Evolutionary conservation across 306 rosid species (phyloP), one percentile per base, ranked within the genome.

Genomic region (Begonia fuchsioides): DNA sequence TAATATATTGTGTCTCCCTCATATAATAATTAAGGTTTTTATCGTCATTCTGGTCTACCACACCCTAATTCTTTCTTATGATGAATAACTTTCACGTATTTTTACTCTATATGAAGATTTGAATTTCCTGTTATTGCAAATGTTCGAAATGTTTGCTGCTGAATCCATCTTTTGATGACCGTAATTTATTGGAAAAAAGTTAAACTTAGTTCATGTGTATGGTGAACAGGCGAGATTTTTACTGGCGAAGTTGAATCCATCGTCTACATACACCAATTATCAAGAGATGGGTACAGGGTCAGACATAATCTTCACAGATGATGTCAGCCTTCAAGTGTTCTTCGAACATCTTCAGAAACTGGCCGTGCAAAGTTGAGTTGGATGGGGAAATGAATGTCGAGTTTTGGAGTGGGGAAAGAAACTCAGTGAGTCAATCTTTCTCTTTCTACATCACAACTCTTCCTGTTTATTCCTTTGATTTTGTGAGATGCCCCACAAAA

Each of bases 321-420:
- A 90, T 51, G 98, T 85, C 26, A 90, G 92, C 65, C 94, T 90
- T 64, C 95, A 90, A 79, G 95, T 90, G 60, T 90, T 90, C 84
- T 85, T 81, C 17, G 94, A 85, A 69, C 98, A 90, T 77, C 87
- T 90, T 60, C 95, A 84, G 68, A 85, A 82, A 86, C 72, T 90
- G 81, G 94, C 98, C 39, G 98, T 84, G 65, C 92, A 90, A 77
- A 83, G 95, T 60, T 90, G 74, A 85, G 67, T 58, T 52, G 35
- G 35, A 26, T 26, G 35, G 35, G 32, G n/a, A 4, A 26, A 26
- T 26, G 8, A 26, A 26, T 26, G 8, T 26, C 35, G 35, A 26
- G 35, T 26, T 26, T 58, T 71, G 55, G 66, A 54, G 48, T 17
- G 50, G 55, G 55, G 49, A 71, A 74, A 44, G 57, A 70, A 62